phyloP scores from a whole-genome alignment of 352 stramenopile species.

The Phytophthora pistaciae region DNA sequence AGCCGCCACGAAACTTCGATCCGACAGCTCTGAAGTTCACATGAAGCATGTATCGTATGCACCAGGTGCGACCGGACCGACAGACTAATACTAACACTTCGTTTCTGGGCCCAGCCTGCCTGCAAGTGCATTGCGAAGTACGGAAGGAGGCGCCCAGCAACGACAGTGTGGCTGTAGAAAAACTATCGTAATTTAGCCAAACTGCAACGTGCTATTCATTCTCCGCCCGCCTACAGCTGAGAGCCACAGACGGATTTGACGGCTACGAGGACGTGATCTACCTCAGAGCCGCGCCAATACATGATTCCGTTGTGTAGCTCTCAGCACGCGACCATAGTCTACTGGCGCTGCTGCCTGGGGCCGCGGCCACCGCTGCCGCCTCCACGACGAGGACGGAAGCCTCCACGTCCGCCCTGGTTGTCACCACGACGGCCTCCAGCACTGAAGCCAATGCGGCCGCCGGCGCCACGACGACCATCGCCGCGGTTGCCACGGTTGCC shows the following conservation, averaged over 20 bases:
- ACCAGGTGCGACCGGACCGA: constrained; percentile 17
- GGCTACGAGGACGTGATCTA: constrained; percentile 26
- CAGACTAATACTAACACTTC: constrained; percentile 30
- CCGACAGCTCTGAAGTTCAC: constrained; percentile 1
- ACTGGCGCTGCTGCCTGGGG: constrained; percentile 51
- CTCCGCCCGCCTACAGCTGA: constrained; percentile 27
- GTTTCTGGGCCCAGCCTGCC: constrained; percentile 24
- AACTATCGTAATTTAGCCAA: constrained; percentile 37
- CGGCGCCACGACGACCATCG: constrained; percentile 47
- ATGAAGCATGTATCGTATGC: constrained; percentile 33
- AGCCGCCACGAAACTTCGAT: neutral
- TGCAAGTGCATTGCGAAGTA: constrained; percentile 12
- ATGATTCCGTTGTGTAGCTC: constrained; percentile 23
- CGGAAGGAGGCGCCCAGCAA: constrained; percentile 19
- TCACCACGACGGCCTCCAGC: constrained; percentile 52
- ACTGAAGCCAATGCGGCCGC: constrained; percentile 47
- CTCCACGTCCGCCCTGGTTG: constrained; percentile 60
- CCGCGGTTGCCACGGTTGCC: constrained; percentile 56
- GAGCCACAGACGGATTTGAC: constrained; percentile 20
- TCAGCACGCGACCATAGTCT: constrained; percentile 38
- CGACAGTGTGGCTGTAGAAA: constrained; percentile 15
- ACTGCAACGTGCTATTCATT: constrained; percentile 37
- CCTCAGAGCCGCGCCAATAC: constrained; percentile 15
- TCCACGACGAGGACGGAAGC: constrained; percentile 51
- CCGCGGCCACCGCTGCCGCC: constrained; percentile 44